Conservation (phyloP, 2,329 filamentous ascomycete species). For the Fusarium sp. region DNA sequence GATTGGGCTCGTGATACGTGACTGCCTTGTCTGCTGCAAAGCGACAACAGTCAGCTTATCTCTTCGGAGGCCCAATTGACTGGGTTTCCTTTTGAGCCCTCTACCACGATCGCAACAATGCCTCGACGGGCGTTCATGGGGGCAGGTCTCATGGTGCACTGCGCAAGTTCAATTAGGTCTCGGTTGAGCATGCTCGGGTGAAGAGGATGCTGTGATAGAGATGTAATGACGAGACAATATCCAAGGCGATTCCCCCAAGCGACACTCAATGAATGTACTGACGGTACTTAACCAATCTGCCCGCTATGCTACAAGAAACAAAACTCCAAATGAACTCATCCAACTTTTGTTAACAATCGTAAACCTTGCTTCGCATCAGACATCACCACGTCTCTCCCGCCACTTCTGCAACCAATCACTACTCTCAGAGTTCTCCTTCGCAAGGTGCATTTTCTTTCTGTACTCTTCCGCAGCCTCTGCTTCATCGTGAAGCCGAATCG, state of each 20-base stretch:
- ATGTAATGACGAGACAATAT: too few relatives aligned
- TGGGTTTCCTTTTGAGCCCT: too few relatives aligned
- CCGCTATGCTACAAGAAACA: not conserved
- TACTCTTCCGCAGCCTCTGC: not conserved
- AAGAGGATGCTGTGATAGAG: too few relatives aligned
- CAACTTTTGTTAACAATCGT: not conserved
- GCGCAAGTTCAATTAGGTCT: too few relatives aligned
- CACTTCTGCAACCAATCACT: not conserved
- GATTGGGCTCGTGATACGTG: not conserved
- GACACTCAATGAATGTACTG: rapidly evolving
- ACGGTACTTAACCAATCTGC: rapidly evolving
- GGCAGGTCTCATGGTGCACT: too few relatives aligned
- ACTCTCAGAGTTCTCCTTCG: rapidly evolving
- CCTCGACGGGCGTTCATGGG: too few relatives aligned
- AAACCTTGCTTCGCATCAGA: not conserved
- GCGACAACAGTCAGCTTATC: not conserved
- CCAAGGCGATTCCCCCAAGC: rapidly evolving
- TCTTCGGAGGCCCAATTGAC: too few relatives aligned
- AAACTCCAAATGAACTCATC: not conserved
- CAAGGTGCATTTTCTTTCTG: not conserved
- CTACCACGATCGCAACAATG: too few relatives aligned
- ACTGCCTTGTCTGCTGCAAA: not conserved
- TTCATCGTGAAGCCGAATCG: not conserved
- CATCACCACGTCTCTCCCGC: not conserved
- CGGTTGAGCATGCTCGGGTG: too few relatives aligned